A percentile compares a stretch with the other conserved stretches of the same genome.
Conservation (phyloP, 768 basidiomycete species). For the Pleurotus pulmonarius region DNA sequence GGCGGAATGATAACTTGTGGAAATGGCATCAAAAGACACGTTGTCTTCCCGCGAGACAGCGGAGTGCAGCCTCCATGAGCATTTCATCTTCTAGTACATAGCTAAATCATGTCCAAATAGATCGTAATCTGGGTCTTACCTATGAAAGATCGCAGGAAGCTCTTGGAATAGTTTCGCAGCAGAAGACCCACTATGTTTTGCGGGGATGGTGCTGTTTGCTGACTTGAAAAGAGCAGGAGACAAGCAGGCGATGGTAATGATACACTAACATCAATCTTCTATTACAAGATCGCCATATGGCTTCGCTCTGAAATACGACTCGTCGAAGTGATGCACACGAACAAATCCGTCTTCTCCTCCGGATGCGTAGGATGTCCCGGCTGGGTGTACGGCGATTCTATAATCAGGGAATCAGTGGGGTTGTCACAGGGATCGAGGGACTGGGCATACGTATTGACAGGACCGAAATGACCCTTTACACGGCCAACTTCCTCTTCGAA, state of each 20-base stretch:
- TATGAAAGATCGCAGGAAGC: too few species aligned
- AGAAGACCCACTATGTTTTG: too few species aligned
- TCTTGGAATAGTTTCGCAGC: too few species aligned
- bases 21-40: too few species aligned
- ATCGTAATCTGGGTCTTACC: too few species aligned
- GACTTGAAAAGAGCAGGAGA: too few species aligned
- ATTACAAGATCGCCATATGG: conserved; percentile 89
- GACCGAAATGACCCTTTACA: conserved; percentile 96
- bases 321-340: conserved; percentile 90
- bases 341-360: conserved; percentile 97
- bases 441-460: conserved; percentile 84
- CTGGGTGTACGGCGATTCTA: conserved; percentile 91
- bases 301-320: conserved; percentile 87
- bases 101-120: not conserved
- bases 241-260: not conserved
- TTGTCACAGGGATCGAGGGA: not conserved
- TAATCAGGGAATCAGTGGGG: conserved; percentile 4
- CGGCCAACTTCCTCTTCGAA: conserved; percentile 97
- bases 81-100: not conserved
- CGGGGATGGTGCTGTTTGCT: too few species aligned
- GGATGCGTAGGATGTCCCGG: conserved; percentile 84
- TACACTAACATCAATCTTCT: conserved; percentile 31
- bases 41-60: too few species aligned
- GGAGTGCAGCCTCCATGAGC: too few species aligned
- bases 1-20: too few species aligned